Base-by-base conservation (phyloP, 2,329 filamentous ascomycete genomes). In the Dendrostoma leiphaemia region DNA sequence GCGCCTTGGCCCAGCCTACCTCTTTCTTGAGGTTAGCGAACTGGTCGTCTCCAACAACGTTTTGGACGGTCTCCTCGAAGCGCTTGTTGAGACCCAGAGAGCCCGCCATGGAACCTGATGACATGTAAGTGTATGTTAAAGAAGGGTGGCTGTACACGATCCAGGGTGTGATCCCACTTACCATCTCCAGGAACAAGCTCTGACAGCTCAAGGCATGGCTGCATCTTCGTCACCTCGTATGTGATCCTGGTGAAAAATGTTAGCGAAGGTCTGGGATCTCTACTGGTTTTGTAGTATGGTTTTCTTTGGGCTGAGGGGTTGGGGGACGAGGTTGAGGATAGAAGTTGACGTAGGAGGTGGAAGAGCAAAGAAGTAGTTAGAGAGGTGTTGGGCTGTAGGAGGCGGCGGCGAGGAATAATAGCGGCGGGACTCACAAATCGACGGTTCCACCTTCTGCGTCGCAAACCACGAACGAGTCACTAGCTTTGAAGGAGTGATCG, bases 401-500 rank as follows among this genome's bases (percentile, higher is more conserved):
- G n/a, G n/a, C n/a, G n/a, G n/a, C n/a, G n/a, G n/a, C n/a, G n/a
- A n/a, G n/a, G n/a, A n/a, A n/a, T n/a, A n/a, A n/a, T n/a, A n/a
- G n/a, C n/a, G n/a, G n/a, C n/a, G n/a, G n/a, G n/a, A n/a, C n/a
- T n/a, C n/a, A n/a, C n/a, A 54, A 23, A 5, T 54, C 51, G 6
- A 49, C 45, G 1, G 51, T 54, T 4, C 51, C 51, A 4, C 51
- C 51, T 3, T 45, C 51, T 2, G 51, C 51, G 24, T 54, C 51
- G 4, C 45, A 54, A 0, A 49, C 3, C 1, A 54, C 37, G 2
- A 54, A 54, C 1, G 29, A 13, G 3, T 54, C 51, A 2, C 46
- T 38, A 3, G 21, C 12, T 38, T 48, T 37, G 46, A 54, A 26
- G 0, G 23, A 7, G 24, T 54, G 51, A 24, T 49, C 29, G 28